phyloP scores from a whole-genome alignment of 1,284 basidiomycete species.

The Trichosporon sp. region DNA sequence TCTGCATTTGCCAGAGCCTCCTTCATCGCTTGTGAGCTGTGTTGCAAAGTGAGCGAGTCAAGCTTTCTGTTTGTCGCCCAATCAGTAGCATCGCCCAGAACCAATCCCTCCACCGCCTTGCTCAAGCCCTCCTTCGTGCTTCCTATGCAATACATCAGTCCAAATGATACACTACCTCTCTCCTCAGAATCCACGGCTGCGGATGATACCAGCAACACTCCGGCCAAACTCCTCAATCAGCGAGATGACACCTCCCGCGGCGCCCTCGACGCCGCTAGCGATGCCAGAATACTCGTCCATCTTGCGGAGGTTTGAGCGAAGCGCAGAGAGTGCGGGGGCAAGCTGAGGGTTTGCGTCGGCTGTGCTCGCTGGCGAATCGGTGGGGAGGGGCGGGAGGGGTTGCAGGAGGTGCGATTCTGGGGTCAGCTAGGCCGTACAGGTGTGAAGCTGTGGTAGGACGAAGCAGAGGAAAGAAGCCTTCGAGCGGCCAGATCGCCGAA shows the following conservation, averaged over 20 bases:
- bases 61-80: no score
- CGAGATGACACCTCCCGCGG: slow-evolving; percentile 24
- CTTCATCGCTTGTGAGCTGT: no score
- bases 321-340: slow-evolving; percentile 21
- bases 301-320: slow-evolving; percentile 25
- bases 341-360: slow-evolving; percentile 27
- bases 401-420: slow-evolving; percentile 38
- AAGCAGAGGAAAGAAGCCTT: no score
- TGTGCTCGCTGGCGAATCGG: not conserved
- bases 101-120: no score
- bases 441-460: not conserved
- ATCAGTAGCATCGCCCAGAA: no score
- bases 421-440: not conserved
- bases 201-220: slow-evolving; percentile 30
- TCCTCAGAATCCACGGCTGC: slow-evolving; percentile 31
- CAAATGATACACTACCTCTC: not conserved
- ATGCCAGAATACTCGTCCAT: slow-evolving; percentile 16
- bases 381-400: slow-evolving; percentile 19
- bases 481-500: no score
- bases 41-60: no score
- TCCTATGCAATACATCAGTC: not conserved
- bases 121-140: no score
- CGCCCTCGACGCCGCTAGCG: slow-evolving; percentile 24
- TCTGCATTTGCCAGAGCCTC: no score
- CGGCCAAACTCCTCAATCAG: slow-evolving; percentile 30